These are phyloP conservation scores for Dryadomyces sulphureus DNA, from an alignment of 2,329 filamentous ascomycete genomes.

Conservation along the genomic window DNA sequence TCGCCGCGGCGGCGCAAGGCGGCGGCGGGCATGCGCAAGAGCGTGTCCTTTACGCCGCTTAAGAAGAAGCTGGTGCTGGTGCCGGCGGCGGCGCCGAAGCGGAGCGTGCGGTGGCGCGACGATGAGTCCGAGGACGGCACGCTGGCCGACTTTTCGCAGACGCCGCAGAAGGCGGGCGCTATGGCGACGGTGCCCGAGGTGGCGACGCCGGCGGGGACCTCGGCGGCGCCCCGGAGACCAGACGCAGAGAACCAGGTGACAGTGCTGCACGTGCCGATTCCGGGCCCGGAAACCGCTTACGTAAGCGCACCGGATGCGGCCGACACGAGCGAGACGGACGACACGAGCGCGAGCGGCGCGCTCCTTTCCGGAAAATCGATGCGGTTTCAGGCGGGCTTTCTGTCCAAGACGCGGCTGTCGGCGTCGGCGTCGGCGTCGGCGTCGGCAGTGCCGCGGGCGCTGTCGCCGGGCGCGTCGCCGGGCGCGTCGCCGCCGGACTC, in stretches of 20 bases:
- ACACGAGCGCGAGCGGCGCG: slow-evolving; percentile 37
- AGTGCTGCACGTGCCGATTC: slow-evolving; percentile 31
- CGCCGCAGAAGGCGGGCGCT: slow-evolving; percentile 48
- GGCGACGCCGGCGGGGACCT: not conserved
- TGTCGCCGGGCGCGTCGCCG: slow-evolving; percentile 15
- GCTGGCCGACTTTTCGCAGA: slow-evolving; percentile 82
- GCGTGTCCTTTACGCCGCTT: slow-evolving; percentile 66
- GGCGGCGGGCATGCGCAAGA: slow-evolving; percentile 40
- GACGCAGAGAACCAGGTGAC: not conserved
- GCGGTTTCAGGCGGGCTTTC: slow-evolving; percentile 79
- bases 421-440: not conserved
- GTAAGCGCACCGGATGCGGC: slow-evolving; percentile 5
- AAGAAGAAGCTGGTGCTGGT: slow-evolving; percentile 49
- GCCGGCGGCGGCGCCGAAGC: slow-evolving; percentile 40
- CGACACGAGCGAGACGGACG: slow-evolving; percentile 16
- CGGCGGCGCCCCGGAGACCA: not conserved
- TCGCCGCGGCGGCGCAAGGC: slow-evolving; percentile 70
- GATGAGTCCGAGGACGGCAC: slow-evolving; percentile 72
- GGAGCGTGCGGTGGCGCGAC: slow-evolving; percentile 82
- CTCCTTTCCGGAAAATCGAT: slow-evolving; percentile 37
- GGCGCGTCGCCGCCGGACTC: slow-evolving; percentile 13
- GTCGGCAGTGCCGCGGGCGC: not conserved
- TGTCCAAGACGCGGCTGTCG: slow-evolving; percentile 39
- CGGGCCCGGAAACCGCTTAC: slow-evolving; percentile 13
- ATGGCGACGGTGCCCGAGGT: not conserved